These are phyloP conservation scores for Begonia fuchsioides DNA, from an alignment of 306 rosid species.

Conservation along the genomic window DNA sequence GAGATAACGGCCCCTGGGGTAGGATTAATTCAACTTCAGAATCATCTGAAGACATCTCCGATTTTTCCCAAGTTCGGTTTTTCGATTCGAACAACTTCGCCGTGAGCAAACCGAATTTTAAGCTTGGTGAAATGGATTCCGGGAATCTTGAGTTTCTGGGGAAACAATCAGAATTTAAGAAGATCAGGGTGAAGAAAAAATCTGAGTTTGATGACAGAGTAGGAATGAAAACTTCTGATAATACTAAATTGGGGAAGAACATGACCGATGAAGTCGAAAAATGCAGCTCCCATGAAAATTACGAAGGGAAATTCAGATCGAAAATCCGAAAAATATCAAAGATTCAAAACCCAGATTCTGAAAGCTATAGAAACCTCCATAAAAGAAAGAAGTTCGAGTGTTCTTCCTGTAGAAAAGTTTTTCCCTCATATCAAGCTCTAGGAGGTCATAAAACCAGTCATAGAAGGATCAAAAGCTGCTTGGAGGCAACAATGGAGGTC, in stretches of 20 bases:
- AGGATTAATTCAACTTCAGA: slow-evolving; percentile 30
- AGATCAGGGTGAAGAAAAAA: slow-evolving; percentile 11
- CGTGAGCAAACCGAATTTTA: no score
- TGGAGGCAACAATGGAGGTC: slow-evolving; percentile 37
- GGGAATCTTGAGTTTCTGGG: slow-evolving; percentile 20
- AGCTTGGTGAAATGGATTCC: no score
- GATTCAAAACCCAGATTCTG: slow-evolving; percentile 18
- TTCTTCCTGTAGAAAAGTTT: slow-evolving; percentile 56
- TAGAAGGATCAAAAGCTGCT: slow-evolving; percentile 52
- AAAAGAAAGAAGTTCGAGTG: slow-evolving; percentile 65
- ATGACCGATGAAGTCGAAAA: slow-evolving; percentile 9
- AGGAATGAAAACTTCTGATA: slow-evolving; percentile 14
- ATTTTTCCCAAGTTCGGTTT: slow-evolving; percentile 4
- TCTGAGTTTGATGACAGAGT: slow-evolving; percentile 16
- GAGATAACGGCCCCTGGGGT: slow-evolving; percentile 41
- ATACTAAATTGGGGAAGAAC: slow-evolving; percentile 10
- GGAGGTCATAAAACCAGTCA: slow-evolving; percentile 97
- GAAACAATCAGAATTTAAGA: slow-evolving; percentile 9
- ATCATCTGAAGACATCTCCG: slow-evolving; percentile 47
- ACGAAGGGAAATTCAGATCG: slow-evolving; percentile 16
- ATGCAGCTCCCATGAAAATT: slow-evolving; percentile 19
- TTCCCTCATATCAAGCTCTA: slow-evolving; percentile 78
- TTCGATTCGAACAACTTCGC: no score
- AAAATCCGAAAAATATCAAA: slow-evolving; percentile 11
- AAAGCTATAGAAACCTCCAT: slow-evolving; percentile 18